These are phyloP conservation scores for Hemerocallis citrina DNA, from an alignment of 106 monocot genomes.

Conservation along the genomic window DNA sequence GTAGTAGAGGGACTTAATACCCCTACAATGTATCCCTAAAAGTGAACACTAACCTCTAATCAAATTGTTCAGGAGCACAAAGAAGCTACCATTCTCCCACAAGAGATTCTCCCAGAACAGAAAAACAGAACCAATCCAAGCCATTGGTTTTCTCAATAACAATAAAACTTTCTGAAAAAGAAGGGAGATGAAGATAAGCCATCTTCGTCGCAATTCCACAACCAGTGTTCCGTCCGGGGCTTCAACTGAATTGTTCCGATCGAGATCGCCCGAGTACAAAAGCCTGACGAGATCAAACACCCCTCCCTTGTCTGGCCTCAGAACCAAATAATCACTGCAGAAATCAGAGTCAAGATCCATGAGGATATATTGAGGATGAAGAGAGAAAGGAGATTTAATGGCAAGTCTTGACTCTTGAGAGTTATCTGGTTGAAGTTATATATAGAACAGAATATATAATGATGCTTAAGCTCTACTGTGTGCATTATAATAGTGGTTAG, in stretches of 20 bases:
- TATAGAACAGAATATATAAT: too few species aligned
- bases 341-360: conserved; percentile 1
- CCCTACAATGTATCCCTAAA: background rate
- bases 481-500: too few species aligned
- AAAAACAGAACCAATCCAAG: conserved; percentile 3
- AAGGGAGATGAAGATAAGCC: conserved; percentile 11
- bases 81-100: conserved; percentile 15
- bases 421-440: too few species aligned
- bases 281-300: conserved; percentile 3
- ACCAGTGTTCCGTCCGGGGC: conserved; percentile 14
- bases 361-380: background rate
- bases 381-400: background rate
- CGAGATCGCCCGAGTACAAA: conserved; percentile 9
- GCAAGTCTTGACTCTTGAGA: background rate
- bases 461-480: too few species aligned
- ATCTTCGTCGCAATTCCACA: background rate
- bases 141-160: background rate
- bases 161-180: conserved; percentile 10
- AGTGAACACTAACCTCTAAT: conserved; percentile 12
- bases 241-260: background rate
- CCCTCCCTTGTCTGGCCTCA: conserved; percentile 17
- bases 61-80: background rate
- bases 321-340: conserved; percentile 13
- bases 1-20: background rate
- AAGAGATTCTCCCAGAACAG: conserved; percentile 16